Base-by-base conservation (phyloP, 768 basidiomycete species). In the Naganishia antarctica region DNA sequence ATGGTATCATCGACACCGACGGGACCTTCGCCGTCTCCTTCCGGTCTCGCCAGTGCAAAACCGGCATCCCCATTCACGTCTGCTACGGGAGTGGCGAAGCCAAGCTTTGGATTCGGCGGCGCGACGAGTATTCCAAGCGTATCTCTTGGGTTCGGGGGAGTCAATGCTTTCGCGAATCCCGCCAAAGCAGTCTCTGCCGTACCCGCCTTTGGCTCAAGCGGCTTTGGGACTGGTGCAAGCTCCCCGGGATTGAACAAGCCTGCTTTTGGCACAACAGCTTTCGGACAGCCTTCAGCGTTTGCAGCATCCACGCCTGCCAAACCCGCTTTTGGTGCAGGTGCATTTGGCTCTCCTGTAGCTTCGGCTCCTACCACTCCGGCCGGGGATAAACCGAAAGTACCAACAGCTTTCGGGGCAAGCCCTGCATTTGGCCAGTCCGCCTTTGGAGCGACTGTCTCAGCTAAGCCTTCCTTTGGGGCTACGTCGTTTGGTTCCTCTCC, bases 151-250 rank as follows among this genome's bases (percentile, higher is more conserved):
- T 63, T 63, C 21, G 61, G 61, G 4, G 41, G 47, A 5, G n/a
- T 43, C 4, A 34, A 57, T 26, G 45, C 65, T 8, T 61, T 67
- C 12, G 25, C 63, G 8, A 44, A 44, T 21, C 61, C 62, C 4
- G 29, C 53, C 12, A 41, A 26, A 16, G 31, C 50, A 6, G 37
- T 51, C 1, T 12, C 46, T 28, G 32, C 32, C 18, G 23, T 47
- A 34, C 37, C 61, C 28, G 46, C 61, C n/a, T 62, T 62, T 28
- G 61, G 61, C 21, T 75, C 64, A 61, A 85, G 81, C 53, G 92
- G 82, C 13, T 81, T 78, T 2, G 84, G 80, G 0, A 85, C 83
- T 63, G 91, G 78, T 18, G 81, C 77, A 13, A 91, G 78, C 61
- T 90, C 87, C 0, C 83, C 85, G 1, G 81, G 76, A 5, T 71